Evolutionary conservation across 108 stramenopile genomes (phyloP), one percentile per base, ranked within the genome.

Genomic region (Cyclotella choctawhatcheeana): DNA sequence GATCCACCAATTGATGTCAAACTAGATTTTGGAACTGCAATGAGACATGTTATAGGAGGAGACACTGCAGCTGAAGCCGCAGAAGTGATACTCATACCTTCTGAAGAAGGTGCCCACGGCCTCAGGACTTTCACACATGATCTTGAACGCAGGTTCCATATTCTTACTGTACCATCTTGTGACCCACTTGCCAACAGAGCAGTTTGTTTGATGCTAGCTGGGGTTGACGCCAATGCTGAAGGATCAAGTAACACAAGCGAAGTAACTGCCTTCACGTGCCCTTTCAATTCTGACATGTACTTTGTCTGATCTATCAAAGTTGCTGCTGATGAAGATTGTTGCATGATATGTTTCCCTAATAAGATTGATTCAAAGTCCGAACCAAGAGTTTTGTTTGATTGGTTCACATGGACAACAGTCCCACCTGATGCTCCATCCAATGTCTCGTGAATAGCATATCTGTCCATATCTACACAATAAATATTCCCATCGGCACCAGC

Each of bases 71-170:
- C 35, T 1, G 58, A 61, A 14, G 72, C 24, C 16, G 59, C 44
- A 44, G 53, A 43, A 45, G 33, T 47, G 16, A 59, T 64, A 45
- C 10, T 66, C 18, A 66, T 29, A 3, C 69, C 71, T 8, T 71
- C 73, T 44, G 54, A 30, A 31, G 69, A 59, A 44, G 78, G 62
- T 8, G 88, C 81, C 94, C 93, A 94, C 5, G 90, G 91, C 10
- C 79, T 73, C 40, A 94, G 32, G 0, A 87, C 77, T 58, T 74
- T 77, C 20, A 91, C 65, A 53, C 91, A 91, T 29, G 77, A 82
- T 64, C 91, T 58, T 5, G 91, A 82, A 33, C 79, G 79, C 29
- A 92, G 32, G 58, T 92, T 89, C 94, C 94, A 95, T n/a, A 91
- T 77, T 18, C 94, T 88, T 26, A 95, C 26, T 6, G 86, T 76